Evolutionary conservation across 2,329 filamentous ascomycete species (phyloP).

Genomic region (Orbilia blumenaviensis): DNA sequence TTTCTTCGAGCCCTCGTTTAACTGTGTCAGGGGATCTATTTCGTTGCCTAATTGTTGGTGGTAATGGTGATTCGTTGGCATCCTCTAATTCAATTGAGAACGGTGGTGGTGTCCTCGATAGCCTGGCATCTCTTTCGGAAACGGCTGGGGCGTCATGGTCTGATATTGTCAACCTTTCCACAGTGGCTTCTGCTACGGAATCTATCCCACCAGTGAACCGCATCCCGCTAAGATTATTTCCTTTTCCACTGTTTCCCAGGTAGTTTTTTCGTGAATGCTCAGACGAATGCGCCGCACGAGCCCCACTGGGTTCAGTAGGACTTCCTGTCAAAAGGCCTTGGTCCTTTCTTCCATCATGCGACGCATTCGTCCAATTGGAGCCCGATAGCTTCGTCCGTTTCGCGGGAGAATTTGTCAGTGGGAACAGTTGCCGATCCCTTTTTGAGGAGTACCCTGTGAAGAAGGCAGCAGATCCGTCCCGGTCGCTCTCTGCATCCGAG

Average conservation of each 20-base stretch:
- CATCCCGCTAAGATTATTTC: slow-evolving; percentile 5
- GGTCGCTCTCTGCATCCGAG: not conserved
- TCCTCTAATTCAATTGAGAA: slow-evolving; percentile 8
- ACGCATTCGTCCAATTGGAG: not conserved
- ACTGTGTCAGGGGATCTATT: slow-evolving; percentile 29
- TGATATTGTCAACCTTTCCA: not conserved
- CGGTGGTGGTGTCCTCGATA: slow-evolving; percentile 31
- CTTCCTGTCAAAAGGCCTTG: not conserved
- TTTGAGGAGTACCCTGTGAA: slow-evolving; percentile 27
- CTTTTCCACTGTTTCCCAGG: slow-evolving; percentile 17
- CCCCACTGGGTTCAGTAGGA: no score
- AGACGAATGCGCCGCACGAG: not conserved
- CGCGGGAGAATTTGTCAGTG: not conserved
- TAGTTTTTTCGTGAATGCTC: slow-evolving; percentile 1
- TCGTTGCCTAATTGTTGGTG: slow-evolving; percentile 17
- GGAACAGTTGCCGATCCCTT: slow-evolving; percentile 4
- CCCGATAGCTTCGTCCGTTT: slow-evolving; percentile 31
- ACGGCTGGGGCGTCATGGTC: no score
- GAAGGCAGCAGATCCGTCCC: slow-evolving; percentile 7
- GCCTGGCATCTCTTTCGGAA: not conserved
- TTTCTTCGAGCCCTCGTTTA: slow-evolving; percentile 26
- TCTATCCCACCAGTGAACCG: not conserved
- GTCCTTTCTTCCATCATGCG: not conserved
- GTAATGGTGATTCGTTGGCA: slow-evolving; percentile 21
- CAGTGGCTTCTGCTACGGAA: not conserved